These are phyloP conservation scores for Sclerotinia nivalis DNA, from an alignment of 2,329 filamentous ascomycete genomes.

Conservation along the genomic window DNA sequence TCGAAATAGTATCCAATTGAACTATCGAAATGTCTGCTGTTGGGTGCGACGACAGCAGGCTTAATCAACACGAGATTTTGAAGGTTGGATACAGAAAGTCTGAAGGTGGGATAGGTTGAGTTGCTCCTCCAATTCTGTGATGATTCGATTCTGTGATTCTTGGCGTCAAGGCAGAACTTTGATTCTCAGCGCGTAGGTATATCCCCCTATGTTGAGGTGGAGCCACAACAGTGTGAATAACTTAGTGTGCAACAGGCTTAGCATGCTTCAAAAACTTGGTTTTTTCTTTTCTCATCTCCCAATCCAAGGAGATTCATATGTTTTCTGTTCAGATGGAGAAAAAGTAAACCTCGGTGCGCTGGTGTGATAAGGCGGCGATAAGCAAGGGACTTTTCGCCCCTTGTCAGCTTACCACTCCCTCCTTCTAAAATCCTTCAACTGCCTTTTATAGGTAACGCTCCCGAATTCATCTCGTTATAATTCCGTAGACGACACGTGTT, in stretches of 20 bases:
- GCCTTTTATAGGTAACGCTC: not conserved
- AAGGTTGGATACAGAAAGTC: too few relatives aligned
- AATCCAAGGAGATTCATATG: not conserved
- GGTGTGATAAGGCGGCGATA: conserved; percentile 14
- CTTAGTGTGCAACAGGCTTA: not conserved
- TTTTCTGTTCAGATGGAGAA: not conserved
- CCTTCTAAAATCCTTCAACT: conserved; percentile 10
- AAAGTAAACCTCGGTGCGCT: conserved; percentile 3
- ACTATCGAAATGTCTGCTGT: not conserved
- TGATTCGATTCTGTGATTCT: not conserved
- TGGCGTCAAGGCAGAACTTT: not conserved
- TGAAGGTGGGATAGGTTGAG: not conserved
- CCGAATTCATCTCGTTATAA: not conserved
- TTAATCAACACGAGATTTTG: not conserved
- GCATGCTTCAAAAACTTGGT: not conserved
- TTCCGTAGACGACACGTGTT: not conserved
- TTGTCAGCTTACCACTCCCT: conserved; percentile 12
- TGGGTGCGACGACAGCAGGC: not conserved
- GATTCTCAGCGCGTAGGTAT: not conserved
- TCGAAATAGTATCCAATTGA: not conserved
- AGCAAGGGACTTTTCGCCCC: not conserved
- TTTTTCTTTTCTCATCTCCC: not conserved
- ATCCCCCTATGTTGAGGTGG: not conserved
- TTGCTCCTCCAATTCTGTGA: not conserved
- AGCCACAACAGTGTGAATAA: not conserved